Base-by-base conservation (phyloP, 768 basidiomycete genomes). In the Clitopilus hobsonii region DNA sequence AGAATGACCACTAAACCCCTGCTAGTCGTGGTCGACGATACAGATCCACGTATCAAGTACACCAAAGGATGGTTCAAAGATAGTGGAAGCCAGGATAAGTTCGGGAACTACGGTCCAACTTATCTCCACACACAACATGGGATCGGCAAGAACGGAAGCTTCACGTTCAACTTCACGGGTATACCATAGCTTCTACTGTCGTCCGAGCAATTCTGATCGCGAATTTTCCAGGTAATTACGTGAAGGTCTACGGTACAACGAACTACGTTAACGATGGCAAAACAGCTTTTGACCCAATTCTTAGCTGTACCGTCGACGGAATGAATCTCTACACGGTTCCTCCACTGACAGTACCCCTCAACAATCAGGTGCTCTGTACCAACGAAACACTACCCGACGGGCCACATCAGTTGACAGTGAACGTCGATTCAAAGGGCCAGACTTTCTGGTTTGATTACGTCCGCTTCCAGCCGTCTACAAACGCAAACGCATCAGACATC, bases 1-100 rank as follows among this genome's bases (percentile, higher is more conserved):
- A n/a, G n/a, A 36, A 36, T 36, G 32, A 36, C 32, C 2, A 36
- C 32, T n/a, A 36, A 36, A 36, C 32, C 32, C 2, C 32, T 36
- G 4, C 32, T 36, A 23, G 59, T 73, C n/a, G 62, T 74, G 1
- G 20, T 62, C 16, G 71, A 75, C 56, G 74, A 75, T 53, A 63
- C 65, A 2, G 65, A 71, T 54, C 51, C 58, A 0, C 53, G 53
- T 24, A 71, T 74, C 49, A 58, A 56, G 6, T 74, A 74, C 47
- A 62, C 69, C 2, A 32, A 53, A 28, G 49, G 61, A 1, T 74
- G 74, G 72, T 69, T 67, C 47, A 29, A 41, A 11, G 67, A 67
- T 51, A 41, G 54, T 11, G 64, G 66, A 13, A 64, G 58, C 18
- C 61, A 66, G 26, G 66, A 71, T 38, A 38, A 48, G 0, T n/a